These are phyloP conservation scores for Pseudocercospora crystallina DNA, from an alignment of 2,329 filamentous ascomycete genomes.

Conservation along the genomic window DNA sequence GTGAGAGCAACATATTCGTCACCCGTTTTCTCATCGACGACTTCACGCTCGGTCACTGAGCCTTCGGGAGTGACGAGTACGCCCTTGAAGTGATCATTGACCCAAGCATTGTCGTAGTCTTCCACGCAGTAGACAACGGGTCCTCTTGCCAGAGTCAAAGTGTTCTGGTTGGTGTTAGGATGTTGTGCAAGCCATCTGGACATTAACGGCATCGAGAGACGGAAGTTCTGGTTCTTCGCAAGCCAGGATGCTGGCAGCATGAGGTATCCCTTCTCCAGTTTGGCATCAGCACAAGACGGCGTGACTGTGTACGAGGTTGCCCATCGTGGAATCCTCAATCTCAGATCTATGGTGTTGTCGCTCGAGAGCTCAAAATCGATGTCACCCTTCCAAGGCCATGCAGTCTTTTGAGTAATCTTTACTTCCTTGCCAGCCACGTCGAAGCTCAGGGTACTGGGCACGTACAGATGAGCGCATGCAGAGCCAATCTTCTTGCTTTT, in stretches of 20 bases:
- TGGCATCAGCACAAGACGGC: slow-evolving; percentile 35
- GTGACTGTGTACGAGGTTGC: slow-evolving; percentile 38
- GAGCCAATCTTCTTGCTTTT: slow-evolving; percentile 27
- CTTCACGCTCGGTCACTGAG: slow-evolving; percentile 19
- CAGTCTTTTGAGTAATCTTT: slow-evolving; percentile 50
- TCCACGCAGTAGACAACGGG: slow-evolving; percentile 63
- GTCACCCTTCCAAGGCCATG: slow-evolving; percentile 60
- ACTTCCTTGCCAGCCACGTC: slow-evolving; percentile 38
- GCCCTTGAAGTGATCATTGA: slow-evolving; percentile 54
- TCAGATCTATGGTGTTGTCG: slow-evolving; percentile 42
- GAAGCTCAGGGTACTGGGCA: slow-evolving; percentile 48
- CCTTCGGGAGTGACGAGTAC: slow-evolving; percentile 11
- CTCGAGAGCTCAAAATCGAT: slow-evolving; percentile 47
- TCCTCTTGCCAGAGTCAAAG: slow-evolving; percentile 55
- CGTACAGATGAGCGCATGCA: slow-evolving; percentile 59
- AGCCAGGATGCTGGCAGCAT: slow-evolving; percentile 45
- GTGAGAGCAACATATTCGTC: slow-evolving; percentile 35
- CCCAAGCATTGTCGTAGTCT: slow-evolving; percentile 59
- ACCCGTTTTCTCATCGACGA: slow-evolving; percentile 22
- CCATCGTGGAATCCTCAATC: slow-evolving; percentile 58
- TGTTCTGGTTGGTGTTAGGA: slow-evolving; percentile 57
- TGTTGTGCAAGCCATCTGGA: slow-evolving; percentile 55
- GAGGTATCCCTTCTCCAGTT: slow-evolving; percentile 53
- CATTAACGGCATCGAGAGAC: slow-evolving; percentile 47
- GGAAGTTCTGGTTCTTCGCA: slow-evolving; percentile 43